Evolutionary conservation across 768 basidiomycete species (phyloP), one percentile per base, ranked within the genome.

Genomic region (Psilocybe azurescens): DNA sequence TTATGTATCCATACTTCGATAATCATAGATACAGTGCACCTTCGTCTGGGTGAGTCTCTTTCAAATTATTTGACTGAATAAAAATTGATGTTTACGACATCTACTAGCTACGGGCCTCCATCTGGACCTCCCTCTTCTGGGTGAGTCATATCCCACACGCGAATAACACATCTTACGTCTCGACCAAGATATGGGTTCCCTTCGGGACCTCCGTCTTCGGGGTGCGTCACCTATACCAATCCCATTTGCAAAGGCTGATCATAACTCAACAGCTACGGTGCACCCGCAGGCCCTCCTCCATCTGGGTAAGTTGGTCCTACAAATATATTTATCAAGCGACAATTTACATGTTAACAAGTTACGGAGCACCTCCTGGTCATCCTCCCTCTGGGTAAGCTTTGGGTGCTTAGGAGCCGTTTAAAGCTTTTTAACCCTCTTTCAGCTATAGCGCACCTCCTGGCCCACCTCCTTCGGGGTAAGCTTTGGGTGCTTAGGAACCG

Each of bases 381-480:
- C 75, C 76, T 7, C 74, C 74, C 24, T 69, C 72, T 56, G 74
- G 76, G 69, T 77, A 70, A 29, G 69, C 28, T 4, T 46, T 14
- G 32, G 50, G 5, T 18, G 16, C n/a, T n/a, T 13, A 7, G 16
- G 11, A 28, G 29, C 5, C 29, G 8, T 38, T 36, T 48, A 32
- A 16, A 3, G 14, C 16, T 14, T 47, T 46, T 51, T 20, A 10
- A 24, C 32, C 18, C 9, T 36, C 32, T 33, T 48, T 7, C 28
- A 68, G 67, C 10, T 65, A 63, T 61, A 52, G 69, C 6, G 68
- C 77, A 33, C 77, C 77, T 32, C 71, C 73, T 11, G 69, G 62
- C 10, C 65, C 70, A 47, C 70, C 73, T 10, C 64, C 68, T 41
- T 68, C 20, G 24, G 74, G 76, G 69, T 77, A 70, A 29, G 69